Conservation (phyloP, 345 rosid species). For the Cardamine resedifolia region DNA sequence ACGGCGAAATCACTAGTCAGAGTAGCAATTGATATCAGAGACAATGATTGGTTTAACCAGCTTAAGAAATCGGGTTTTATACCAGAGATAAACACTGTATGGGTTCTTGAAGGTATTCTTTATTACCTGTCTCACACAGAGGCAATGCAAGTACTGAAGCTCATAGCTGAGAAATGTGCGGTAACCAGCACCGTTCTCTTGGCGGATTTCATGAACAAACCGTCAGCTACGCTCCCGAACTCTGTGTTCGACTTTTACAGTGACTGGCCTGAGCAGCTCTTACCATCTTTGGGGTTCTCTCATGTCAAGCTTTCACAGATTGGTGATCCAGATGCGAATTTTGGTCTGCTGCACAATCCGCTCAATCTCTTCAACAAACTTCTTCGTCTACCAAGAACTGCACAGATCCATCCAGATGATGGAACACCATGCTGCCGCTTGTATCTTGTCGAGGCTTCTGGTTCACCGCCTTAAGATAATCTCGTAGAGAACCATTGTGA, state of each 20-base stretch:
- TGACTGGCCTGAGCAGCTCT: slow-evolving; percentile 92
- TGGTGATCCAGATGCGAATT: slow-evolving; percentile 92
- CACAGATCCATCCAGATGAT: slow-evolving; percentile 76
- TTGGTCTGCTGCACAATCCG: slow-evolving; percentile 74
- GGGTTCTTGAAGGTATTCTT: slow-evolving; percentile 94
- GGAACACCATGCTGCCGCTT: slow-evolving; percentile 91
- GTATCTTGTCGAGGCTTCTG: slow-evolving; percentile 90
- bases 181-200: slow-evolving; percentile 68
- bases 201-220: slow-evolving; percentile 96
- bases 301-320: slow-evolving; percentile 83
- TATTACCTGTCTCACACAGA: slow-evolving; percentile 79
- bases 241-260: slow-evolving; percentile 81
- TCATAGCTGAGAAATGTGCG: slow-evolving; percentile 69
- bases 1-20: slow-evolving; percentile 70
- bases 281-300: slow-evolving; percentile 86
- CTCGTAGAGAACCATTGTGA: slow-evolving; percentile 35
- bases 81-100: slow-evolving; percentile 68
- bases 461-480: slow-evolving; percentile 56
- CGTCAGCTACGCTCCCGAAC: slow-evolving; percentile 64
- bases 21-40: slow-evolving; percentile 78
- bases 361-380: slow-evolving; percentile 81
- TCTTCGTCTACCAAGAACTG: slow-evolving; percentile 71
- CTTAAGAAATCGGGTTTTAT: slow-evolving; percentile 69
- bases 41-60: slow-evolving; percentile 67
- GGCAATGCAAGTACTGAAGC: slow-evolving; percentile 85